These are phyloP conservation scores for Aspergillus egyptiacus DNA, from an alignment of 495 filamentous ascomycete species.

Conservation along the genomic window DNA sequence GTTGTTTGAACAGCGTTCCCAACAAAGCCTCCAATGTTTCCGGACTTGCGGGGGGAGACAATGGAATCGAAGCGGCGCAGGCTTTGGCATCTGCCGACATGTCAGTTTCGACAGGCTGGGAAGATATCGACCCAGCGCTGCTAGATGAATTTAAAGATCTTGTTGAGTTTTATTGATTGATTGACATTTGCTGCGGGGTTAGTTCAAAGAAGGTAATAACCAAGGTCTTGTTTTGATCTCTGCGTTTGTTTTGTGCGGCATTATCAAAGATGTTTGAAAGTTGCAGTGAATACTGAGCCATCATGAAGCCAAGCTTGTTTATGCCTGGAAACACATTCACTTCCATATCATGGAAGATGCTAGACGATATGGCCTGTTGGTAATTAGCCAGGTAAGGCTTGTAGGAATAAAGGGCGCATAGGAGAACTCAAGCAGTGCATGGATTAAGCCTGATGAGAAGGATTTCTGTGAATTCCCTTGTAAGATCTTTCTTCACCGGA, in stretches of 20 bases:
- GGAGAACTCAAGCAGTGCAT: no score
- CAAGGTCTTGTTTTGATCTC: neutral
- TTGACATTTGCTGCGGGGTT: neutral
- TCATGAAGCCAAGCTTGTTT: neutral
- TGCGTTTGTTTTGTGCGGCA: neutral
- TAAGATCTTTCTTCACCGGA: no score
- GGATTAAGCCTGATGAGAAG: no score
- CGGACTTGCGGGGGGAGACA: neutral
- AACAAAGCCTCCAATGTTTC: neutral
- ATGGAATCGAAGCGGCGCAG: neutral
- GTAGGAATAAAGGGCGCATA: no score
- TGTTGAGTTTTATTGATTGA: slow-evolving; percentile 30
- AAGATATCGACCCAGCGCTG: slow-evolving; percentile 32
- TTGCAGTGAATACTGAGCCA: neutral
- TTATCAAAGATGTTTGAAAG: neutral
- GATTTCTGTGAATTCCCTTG: no score
- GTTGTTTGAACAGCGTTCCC: neutral
- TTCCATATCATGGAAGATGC: neutral
- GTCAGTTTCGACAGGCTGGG: slow-evolving; percentile 20
- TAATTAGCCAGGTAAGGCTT: no score
- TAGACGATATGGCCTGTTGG: no score
- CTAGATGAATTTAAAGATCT: slow-evolving; percentile 36
- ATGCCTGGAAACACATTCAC: neutral
- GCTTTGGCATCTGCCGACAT: neutral
- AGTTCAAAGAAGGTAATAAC: neutral